These are phyloP conservation scores for Triangularia verruculosa DNA, from an alignment of 2,329 filamentous ascomycete genomes.

Conservation along the genomic window DNA sequence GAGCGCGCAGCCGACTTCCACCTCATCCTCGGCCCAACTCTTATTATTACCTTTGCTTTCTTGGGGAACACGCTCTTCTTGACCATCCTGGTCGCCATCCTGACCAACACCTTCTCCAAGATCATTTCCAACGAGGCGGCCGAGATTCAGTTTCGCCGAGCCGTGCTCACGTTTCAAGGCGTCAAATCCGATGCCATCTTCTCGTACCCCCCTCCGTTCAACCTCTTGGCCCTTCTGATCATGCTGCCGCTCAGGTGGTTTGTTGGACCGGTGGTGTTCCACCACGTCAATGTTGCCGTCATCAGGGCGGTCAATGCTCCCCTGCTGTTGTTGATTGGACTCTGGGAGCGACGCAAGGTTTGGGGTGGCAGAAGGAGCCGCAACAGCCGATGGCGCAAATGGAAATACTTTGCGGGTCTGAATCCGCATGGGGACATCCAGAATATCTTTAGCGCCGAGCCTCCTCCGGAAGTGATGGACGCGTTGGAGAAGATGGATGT, in stretches of 20 bases:
- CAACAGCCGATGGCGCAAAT: constrained; percentile 12
- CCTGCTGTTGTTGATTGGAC: constrained; percentile 56
- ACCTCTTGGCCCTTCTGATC: constrained; percentile 61
- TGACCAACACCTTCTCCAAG: constrained; percentile 68
- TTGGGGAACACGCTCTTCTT: constrained; percentile 72
- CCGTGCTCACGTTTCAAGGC: constrained; percentile 70
- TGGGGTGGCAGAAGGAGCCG: constrained; percentile 39
- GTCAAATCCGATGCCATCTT: constrained; percentile 72
- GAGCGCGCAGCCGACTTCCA: constrained; percentile 58
- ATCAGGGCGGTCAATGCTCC: constrained; percentile 63
- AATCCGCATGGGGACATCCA: constrained; percentile 30
- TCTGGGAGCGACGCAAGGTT: constrained; percentile 59
- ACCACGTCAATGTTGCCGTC: constrained; percentile 66
- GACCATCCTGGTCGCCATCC: constrained; percentile 70
- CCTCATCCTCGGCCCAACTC: constrained; percentile 60
- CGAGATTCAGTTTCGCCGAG: constrained; percentile 69
- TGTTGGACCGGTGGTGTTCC: constrained; percentile 62
- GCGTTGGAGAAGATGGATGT: constrained; percentile 27
- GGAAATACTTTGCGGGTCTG: constrained; percentile 28
- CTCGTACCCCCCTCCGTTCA: constrained; percentile 67
- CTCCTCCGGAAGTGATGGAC: constrained; percentile 27
- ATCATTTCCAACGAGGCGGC: constrained; percentile 67
- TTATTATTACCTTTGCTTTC: constrained; percentile 72
- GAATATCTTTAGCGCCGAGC: constrained; percentile 25
- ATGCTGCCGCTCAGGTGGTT: constrained; percentile 65